These are phyloP conservation scores for Colletotrichum sp. DNA, from an alignment of 2,329 filamentous ascomycete species.

Conservation along the genomic window DNA sequence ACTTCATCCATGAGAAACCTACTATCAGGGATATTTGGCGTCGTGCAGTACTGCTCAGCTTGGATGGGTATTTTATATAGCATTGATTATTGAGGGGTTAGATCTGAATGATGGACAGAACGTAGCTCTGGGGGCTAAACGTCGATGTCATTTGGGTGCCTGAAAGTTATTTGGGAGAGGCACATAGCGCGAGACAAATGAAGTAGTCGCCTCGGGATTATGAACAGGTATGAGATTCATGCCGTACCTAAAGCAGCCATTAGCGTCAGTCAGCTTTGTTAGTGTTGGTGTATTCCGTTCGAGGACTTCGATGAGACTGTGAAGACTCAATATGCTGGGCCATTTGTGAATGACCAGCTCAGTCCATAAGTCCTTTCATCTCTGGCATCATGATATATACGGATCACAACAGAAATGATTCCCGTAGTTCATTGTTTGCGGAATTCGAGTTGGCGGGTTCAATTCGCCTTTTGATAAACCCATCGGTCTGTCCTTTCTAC, in stretches of 20 bases:
- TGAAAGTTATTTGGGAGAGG: background rate
- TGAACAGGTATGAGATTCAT: background rate
- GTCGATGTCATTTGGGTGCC: background rate
- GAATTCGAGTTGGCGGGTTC: background rate
- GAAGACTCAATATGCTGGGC: background rate
- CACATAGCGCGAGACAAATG: background rate
- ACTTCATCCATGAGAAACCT: background rate
- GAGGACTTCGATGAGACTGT: background rate
- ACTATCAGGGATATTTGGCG: background rate
- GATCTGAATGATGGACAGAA: background rate
- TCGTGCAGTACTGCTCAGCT: background rate
- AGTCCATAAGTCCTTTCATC: background rate
- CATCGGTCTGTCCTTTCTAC: background rate
- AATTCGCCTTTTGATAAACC: background rate
- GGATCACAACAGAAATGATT: background rate
- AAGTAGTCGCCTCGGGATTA: background rate
- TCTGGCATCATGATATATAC: background rate
- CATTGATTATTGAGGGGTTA: accelerated
- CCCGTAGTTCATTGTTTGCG: background rate
- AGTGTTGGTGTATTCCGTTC: background rate
- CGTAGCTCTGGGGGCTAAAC: background rate
- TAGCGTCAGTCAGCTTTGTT: background rate
- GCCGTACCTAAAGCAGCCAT: background rate
- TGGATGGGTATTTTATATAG: accelerated
- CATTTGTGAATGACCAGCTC: accelerated